Conservation (phyloP, 1,284 basidiomycete genomes). For the Gastroboletus turbinatus region DNA sequence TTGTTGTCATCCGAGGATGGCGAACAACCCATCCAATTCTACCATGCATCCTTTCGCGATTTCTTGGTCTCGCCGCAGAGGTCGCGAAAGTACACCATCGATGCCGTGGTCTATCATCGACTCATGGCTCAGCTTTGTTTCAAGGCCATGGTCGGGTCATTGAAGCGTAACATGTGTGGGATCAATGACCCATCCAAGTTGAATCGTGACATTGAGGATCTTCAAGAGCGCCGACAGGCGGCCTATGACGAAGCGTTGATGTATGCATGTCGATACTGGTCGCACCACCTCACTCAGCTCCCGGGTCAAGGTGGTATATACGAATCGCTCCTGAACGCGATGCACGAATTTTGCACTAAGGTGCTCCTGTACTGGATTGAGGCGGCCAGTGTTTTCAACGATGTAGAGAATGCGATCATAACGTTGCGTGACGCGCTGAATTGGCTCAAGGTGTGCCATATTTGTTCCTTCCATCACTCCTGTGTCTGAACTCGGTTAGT, state of each 20-base stretch:
- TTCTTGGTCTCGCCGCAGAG: too few relatives aligned
- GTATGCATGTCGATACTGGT: constrained; percentile 23
- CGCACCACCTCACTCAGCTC: constrained; percentile 14
- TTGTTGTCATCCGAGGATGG: too few relatives aligned
- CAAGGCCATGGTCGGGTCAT: too few relatives aligned
- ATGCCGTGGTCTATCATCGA: too few relatives aligned
- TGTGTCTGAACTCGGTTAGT: background rate
- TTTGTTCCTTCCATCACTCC: background rate
- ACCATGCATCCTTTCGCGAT: too few relatives aligned
- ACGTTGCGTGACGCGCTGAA: constrained; percentile 5
- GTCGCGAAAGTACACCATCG: too few relatives aligned
- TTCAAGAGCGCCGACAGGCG: background rate
- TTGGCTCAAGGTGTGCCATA: constrained; percentile 17
- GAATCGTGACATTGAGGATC: constrained; percentile 17
- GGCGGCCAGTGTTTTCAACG: constrained; percentile 12
- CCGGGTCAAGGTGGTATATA: constrained; percentile 4
- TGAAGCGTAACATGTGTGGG: too few relatives aligned
- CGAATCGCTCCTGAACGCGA: constrained; percentile 6
- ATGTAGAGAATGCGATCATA: constrained; percentile 14
- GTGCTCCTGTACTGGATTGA: constrained; percentile 20
- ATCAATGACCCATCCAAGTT: constrained; percentile 13
- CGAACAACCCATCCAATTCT: too few relatives aligned
- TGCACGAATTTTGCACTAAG: constrained; percentile 8
- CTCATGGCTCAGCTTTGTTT: too few relatives aligned
- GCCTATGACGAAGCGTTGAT: background rate